phyloP scores from a whole-genome alignment of 257 asterid species.

The Nicotiana obtusifolia region DNA sequence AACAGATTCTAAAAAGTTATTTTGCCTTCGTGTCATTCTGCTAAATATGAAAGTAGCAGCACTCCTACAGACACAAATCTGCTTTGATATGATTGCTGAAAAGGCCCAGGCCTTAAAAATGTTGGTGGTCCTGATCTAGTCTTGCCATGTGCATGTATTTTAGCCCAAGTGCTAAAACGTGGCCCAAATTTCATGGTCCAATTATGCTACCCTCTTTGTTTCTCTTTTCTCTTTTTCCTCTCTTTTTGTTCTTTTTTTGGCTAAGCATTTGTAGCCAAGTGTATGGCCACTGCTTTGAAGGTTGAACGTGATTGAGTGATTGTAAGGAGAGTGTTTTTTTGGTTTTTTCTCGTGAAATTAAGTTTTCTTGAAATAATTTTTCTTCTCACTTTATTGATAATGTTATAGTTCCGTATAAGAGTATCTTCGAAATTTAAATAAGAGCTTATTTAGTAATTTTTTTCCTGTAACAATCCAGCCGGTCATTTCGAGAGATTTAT shows the following conservation, averaged over 20 bases:
- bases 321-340: too few relatives aligned
- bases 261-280: neutral
- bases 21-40: neutral
- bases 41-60: neutral
- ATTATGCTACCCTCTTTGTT: neutral
- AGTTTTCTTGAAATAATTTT: too few relatives aligned
- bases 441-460: too few relatives aligned
- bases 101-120: neutral
- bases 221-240: neutral
- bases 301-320: too few relatives aligned
- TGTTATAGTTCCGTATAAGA: too few relatives aligned
- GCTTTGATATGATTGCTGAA: neutral
- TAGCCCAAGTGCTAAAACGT: neutral
- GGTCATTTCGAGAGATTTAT: too few relatives aligned
- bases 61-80: neutral
- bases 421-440: too few relatives aligned
- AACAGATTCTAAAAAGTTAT: neutral
- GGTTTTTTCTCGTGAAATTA: too few relatives aligned
- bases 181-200: constrained; percentile 3
- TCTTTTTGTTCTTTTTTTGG: too few relatives aligned
- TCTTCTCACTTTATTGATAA: too few relatives aligned
- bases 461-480: too few relatives aligned
- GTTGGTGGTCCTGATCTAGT: neutral
- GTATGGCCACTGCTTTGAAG: too few relatives aligned
- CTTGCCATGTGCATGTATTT: constrained; percentile 1